Evolutionary conservation across 257 asterid genomes (phyloP).

Genomic region (Solanum ossicruentum): DNA sequence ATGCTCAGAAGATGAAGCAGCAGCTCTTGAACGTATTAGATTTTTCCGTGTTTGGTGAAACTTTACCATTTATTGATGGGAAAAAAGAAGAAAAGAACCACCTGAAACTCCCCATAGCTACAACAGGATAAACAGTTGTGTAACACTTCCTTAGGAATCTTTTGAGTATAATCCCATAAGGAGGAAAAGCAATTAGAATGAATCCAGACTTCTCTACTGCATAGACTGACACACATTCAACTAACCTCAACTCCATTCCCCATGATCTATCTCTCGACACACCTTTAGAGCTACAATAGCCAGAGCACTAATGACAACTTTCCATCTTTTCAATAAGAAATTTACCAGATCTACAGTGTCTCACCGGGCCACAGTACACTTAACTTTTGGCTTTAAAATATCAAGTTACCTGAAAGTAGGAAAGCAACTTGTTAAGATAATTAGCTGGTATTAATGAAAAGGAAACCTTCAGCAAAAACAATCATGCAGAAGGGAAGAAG

Average conservation of each 20-base stretch:
- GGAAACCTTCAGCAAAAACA: neutral
- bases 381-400: neutral
- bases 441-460: neutral
- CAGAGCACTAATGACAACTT: neutral
- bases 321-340: neutral
- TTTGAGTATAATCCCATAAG: neutral
- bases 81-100: neutral
- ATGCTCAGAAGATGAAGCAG: neutral
- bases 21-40: neutral
- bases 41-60: neutral
- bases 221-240: neutral
- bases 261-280: neutral
- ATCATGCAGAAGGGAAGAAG: neutral
- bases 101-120: neutral
- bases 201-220: neutral
- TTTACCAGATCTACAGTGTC: neutral
- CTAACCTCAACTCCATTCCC: neutral
- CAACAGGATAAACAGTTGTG: neutral
- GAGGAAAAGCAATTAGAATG: neutral
- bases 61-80: neutral
- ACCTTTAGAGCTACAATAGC: neutral
- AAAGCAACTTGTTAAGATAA: neutral
- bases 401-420: neutral
- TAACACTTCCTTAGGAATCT: too few relatives aligned
- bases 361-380: neutral